These are phyloP conservation scores for Sphagnurus paluster DNA, from an alignment of 1,284 basidiomycete genomes.

Conservation along the genomic window DNA sequence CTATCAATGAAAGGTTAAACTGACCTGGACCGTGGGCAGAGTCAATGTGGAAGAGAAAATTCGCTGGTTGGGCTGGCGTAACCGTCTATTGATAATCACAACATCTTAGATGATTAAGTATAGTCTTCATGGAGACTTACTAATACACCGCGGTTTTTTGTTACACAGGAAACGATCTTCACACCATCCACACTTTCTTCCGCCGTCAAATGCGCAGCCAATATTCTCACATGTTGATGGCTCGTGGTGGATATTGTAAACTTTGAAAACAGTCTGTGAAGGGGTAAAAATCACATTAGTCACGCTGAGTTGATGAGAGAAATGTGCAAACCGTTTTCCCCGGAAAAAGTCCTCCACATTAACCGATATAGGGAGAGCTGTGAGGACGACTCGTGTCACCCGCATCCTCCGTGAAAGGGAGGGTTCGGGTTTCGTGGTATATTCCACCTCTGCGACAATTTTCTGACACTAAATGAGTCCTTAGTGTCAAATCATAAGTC, in stretches of 20 bases:
- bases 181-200: conserved; percentile 47
- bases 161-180: conserved; percentile 47
- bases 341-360: conserved; percentile 89
- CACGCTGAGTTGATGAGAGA: not conserved
- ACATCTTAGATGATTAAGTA: no score
- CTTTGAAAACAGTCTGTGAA: conserved; percentile 68
- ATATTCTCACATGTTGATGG: conserved; percentile 70
- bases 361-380: conserved; percentile 74
- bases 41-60: conserved; percentile 72
- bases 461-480: conserved; percentile 42
- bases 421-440: conserved; percentile 57
- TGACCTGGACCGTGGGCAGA: conserved; percentile 60
- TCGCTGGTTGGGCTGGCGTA: conserved; percentile 65
- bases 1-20: conserved; percentile 16
- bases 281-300: not conserved
- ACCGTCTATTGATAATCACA: conserved; percentile 49
- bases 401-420: conserved; percentile 50
- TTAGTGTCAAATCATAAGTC: not conserved
- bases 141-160: conserved; percentile 41
- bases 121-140: conserved; percentile 37
- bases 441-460: conserved; percentile 61
- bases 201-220: conserved; percentile 51
- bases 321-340: conserved; percentile 49
- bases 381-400: conserved; percentile 54
- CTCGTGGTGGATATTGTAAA: conserved; percentile 78